Base-by-base conservation (phyloP, 129 eudicot species). In the Saposhnikovia divaricata region DNA sequence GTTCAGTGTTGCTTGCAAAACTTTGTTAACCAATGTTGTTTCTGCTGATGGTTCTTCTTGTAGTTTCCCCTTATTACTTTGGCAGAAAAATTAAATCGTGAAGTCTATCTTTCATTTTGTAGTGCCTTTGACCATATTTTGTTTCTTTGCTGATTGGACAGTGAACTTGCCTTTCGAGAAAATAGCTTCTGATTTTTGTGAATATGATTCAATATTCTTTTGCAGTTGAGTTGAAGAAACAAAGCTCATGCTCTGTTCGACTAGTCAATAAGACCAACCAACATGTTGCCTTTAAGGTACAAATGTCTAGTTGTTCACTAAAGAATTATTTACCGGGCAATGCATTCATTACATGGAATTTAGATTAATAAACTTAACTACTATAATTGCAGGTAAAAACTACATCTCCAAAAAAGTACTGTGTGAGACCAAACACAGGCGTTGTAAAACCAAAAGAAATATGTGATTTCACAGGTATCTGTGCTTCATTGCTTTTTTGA, bases 141-240 rank as follows among this genome's bases (percentile, higher is more conserved):
- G 40, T 25, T 74, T 74, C n/a, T 45, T 44, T 34, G 31, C 57
- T 45, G 23, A 74, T 45, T 74, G 4, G 9, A 5, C 34, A 8
- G 8, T 23, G 6, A 37, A 42, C 28, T 11, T 39, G 9, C 9
- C 43, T 73, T 40, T 9, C 25, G 34, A 44, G 14, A 5, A 66
- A 28, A 28, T 68, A 14, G 14, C 55, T 43, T 75, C 15, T 53
- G 25, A 75, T 70, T 77, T 72, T 37, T 74, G 48, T 57, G 66
- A 53, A 40, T 65, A 44, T 83, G 45, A 47, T 80, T 85, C n/a
- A 47, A 47, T 68, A 18, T 80, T 75, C 75, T 76, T 38, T 83
- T 76, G 72, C 75, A 90, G 96, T 88, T 83, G 96, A 90, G 81
- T 77, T 78, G 78, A 87, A 85, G 85, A 90, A 90, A 82, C 90